Percentiles rank a stretch among this genome's conserved stretches.
These are phyloP conservation scores for Solanum rostratum DNA, from an alignment of 257 asterid genomes.

Conservation along the genomic window DNA sequence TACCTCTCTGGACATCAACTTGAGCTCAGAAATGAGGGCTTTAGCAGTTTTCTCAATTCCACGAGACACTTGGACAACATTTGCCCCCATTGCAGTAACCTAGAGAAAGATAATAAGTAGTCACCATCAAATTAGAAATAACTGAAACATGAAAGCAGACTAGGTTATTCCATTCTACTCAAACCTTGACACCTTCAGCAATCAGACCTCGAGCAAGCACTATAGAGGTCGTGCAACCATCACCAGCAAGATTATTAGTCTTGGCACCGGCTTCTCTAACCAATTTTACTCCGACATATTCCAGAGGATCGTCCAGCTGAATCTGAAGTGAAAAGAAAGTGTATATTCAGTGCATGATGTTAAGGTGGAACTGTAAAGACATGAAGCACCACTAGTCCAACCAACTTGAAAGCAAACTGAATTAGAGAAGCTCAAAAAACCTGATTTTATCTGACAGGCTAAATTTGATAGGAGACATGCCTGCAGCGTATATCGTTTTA, in stretches of 20 bases:
- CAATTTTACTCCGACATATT: constrained; percentile 78
- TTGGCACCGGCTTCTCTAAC: constrained; percentile 86
- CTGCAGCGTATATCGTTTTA: background rate
- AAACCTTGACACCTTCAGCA: constrained; percentile 73
- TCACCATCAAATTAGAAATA: background rate
- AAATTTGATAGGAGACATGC: background rate
- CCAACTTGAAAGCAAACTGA: background rate
- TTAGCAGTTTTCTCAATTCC: constrained; percentile 69
- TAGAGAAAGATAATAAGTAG: constrained; percentile 8
- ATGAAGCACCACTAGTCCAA: background rate
- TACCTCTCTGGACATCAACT: constrained; percentile 75
- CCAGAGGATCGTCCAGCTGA: constrained; percentile 85
- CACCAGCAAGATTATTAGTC: constrained; percentile 84
- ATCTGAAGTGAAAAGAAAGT: constrained; percentile 50
- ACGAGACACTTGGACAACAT: constrained; percentile 69
- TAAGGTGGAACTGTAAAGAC: background rate
- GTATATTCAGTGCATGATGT: constrained; percentile 6
- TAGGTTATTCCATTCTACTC: background rate
- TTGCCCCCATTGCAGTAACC: constrained; percentile 72
- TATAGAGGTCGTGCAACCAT: constrained; percentile 79
- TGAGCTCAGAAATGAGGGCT: constrained; percentile 65
- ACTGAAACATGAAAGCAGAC: background rate
- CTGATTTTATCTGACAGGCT: background rate
- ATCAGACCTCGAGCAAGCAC: constrained; percentile 78
- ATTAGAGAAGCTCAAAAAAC: background rate